A percentile compares a stretch with the other conserved stretches of the same genome.
phyloP scores from a whole-genome alignment of 495 filamentous ascomycete genomes.

The Lichenothelia convexa region DNA sequence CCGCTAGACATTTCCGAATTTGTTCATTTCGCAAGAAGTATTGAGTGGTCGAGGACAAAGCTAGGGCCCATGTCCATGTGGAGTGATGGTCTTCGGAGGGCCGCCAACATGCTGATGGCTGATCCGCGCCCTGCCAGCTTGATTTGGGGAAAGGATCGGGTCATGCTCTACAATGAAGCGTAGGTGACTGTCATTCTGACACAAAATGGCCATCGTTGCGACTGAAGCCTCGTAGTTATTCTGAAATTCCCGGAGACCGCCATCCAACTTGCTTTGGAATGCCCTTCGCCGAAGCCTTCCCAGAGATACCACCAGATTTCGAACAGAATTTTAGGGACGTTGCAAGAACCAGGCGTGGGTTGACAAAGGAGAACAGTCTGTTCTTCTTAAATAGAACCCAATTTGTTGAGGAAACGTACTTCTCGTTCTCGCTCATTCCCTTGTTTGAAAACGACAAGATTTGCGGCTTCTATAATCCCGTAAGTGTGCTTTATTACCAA shows the following conservation, averaged over 20 bases:
- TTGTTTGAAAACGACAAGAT: not conserved
- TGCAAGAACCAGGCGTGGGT: not conserved
- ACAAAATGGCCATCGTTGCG: too few species aligned
- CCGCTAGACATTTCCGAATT: not conserved
- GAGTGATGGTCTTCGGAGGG: constrained; percentile 2
- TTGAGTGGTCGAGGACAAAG: constrained; percentile 3
- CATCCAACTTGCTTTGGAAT: too few species aligned
- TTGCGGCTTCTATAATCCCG: too few species aligned
- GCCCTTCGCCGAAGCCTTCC: not conserved
- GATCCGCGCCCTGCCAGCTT: constrained; percentile 10
- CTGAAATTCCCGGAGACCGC: too few species aligned
- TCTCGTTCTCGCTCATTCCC: constrained; percentile 20
- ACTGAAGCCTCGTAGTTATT: too few species aligned
- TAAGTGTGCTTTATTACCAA: too few species aligned
- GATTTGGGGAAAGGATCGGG: constrained; percentile 6
- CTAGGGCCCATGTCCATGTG: constrained; percentile 3
- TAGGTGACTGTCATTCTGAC: not conserved
- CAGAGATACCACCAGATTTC: not conserved
- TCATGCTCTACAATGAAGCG: constrained; percentile 8
- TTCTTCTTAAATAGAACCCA: constrained; percentile 7
- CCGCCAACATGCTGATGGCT: constrained; percentile 5
- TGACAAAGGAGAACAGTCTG: not conserved
- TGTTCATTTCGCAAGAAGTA: not conserved
- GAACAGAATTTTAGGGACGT: not conserved
- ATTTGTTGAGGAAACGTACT: constrained; percentile 14